Conservation (phyloP, 768 basidiomycete genomes). For the Pholiota microspora region DNA sequence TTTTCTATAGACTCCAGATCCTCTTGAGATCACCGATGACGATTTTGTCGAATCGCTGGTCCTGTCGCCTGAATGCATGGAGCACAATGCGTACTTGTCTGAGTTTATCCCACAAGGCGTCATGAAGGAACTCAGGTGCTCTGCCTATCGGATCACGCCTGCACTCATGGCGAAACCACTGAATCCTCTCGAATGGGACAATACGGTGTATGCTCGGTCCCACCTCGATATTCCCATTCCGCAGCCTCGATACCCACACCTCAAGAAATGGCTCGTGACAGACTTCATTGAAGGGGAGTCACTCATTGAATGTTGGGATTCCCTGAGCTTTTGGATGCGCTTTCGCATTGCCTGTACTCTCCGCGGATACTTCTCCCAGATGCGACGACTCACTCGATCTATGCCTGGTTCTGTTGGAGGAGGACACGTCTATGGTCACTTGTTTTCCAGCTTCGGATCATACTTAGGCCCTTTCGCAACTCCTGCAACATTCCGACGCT, state of each 20-base stretch:
- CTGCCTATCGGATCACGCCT: too few relatives aligned
- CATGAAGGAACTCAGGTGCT: too few relatives aligned
- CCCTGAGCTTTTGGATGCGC: slow-evolving; percentile 25
- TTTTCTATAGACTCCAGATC: slow-evolving; percentile 1
- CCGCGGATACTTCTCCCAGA: too few relatives aligned
- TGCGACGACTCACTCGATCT: too few relatives aligned
- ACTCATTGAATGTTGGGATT: slow-evolving; percentile 24
- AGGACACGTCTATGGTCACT: too few relatives aligned
- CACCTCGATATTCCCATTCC: slow-evolving; percentile 11
- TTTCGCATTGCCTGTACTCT: too few relatives aligned
- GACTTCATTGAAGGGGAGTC: slow-evolving; percentile 25
- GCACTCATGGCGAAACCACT: slow-evolving; percentile 5
- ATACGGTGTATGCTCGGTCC: slow-evolving; percentile 4
- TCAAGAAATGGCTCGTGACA: slow-evolving; percentile 17
- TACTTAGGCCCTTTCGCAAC: too few relatives aligned
- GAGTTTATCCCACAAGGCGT: too few relatives aligned
- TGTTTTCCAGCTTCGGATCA: too few relatives aligned
- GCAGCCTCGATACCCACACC: slow-evolving; percentile 8
- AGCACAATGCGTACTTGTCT: too few relatives aligned
- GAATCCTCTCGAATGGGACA: not conserved
- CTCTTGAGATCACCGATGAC: not conserved
- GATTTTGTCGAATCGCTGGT: not conserved
- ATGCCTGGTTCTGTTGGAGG: too few relatives aligned
- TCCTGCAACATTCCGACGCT: too few relatives aligned
- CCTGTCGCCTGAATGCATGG: not conserved